Evolutionary conservation across 1,284 basidiomycete genomes (phyloP).

Genomic region (Cystobasidium slooffiae): DNA sequence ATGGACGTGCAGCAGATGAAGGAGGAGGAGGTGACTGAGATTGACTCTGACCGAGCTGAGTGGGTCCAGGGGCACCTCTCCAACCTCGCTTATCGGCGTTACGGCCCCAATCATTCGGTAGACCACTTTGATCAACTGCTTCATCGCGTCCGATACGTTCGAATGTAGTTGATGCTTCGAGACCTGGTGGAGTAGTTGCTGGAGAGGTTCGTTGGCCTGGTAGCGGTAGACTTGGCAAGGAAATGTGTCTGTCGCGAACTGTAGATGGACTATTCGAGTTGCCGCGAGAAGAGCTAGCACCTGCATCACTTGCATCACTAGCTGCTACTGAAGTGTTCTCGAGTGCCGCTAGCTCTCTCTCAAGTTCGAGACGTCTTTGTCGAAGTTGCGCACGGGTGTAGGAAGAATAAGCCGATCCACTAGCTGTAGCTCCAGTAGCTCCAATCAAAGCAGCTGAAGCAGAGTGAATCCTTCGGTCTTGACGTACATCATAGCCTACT

Average conservation of each 20-base stretch:
- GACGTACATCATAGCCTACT: neutral
- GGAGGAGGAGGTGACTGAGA: neutral
- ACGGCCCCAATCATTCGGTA: slow-evolving; percentile 38
- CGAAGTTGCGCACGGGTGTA: slow-evolving; percentile 40
- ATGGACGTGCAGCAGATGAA: neutral
- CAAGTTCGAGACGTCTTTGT: slow-evolving; percentile 38
- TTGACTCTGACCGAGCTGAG: neutral
- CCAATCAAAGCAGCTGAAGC: slow-evolving; percentile 39
- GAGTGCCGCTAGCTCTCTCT: slow-evolving; percentile 30
- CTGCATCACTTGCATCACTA: slow-evolving; percentile 23
- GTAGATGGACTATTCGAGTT: slow-evolving; percentile 12
- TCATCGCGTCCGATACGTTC: slow-evolving; percentile 32
- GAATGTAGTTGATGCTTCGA: slow-evolving; percentile 33
- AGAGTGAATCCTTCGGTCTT: slow-evolving; percentile 16
- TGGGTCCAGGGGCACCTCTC: slow-evolving; percentile 25
- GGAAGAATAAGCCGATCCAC: slow-evolving; percentile 25
- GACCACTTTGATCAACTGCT: slow-evolving; percentile 13
- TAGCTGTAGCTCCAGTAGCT: slow-evolving; percentile 13
- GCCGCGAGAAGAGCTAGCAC: neutral
- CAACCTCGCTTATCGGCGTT: slow-evolving; percentile 25
- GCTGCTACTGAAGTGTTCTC: slow-evolving; percentile 14
- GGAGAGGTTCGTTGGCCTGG: neutral
- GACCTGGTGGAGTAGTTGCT: neutral
- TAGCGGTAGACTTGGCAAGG: slow-evolving; percentile 26
- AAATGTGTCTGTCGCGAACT: slow-evolving; percentile 33